Conservation (phyloP, 1,139 yeast genomes). For the Saccharomyces hybrid region DNA sequence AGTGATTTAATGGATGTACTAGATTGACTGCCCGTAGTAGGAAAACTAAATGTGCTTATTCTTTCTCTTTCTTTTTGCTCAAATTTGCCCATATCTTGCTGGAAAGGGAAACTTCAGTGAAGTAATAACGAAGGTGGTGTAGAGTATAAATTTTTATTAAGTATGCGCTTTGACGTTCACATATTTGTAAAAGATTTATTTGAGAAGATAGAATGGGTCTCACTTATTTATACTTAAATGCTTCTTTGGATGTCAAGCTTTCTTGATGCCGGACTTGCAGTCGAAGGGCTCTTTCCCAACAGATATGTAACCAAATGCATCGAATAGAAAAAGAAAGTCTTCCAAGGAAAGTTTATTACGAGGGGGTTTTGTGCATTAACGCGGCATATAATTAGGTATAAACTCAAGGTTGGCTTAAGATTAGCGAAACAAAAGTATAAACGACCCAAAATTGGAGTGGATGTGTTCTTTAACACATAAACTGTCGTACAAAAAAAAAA, state of each 20-base stretch:
- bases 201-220: neutral
- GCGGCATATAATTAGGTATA: neutral
- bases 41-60: conserved; percentile 8
- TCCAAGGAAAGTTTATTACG: neutral
- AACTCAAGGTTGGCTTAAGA: neutral
- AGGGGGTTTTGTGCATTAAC: neutral
- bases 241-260: neutral
- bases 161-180: neutral
- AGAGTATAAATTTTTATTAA: too few species aligned
- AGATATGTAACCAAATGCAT: neutral
- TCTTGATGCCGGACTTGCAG: neutral
- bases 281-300: neutral
- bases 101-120: neutral
- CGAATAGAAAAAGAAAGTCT: neutral
- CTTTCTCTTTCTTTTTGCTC: conserved; percentile 5
- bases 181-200: neutral
- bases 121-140: neutral
- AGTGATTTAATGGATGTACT: neutral
- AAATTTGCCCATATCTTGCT: neutral
- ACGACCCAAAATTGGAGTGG: neutral
- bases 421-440: neutral
- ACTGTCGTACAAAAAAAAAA: neutral
- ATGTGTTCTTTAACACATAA: neutral
- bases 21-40: conserved; percentile 1
- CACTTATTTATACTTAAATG: neutral